phyloP scores from a whole-genome alignment of 306 rosid species.

The Dryas drummondii region DNA sequence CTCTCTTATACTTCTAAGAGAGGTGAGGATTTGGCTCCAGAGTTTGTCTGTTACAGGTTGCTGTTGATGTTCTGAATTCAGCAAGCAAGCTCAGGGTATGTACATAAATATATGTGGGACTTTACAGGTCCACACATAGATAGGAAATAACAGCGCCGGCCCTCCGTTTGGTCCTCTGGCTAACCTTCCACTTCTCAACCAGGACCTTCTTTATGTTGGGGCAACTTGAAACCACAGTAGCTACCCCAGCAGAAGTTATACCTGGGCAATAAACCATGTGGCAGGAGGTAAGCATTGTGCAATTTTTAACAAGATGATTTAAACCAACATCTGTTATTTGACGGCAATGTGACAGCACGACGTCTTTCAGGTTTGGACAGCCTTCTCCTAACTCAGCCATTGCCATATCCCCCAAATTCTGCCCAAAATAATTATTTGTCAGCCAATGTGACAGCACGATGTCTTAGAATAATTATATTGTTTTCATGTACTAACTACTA shows the following conservation, averaged over 20 bases:
- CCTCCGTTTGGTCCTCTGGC: constrained; percentile 78
- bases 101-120: constrained; percentile 11
- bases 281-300: constrained; percentile 73
- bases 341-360: constrained; percentile 86
- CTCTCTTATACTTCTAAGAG: neutral
- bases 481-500: neutral
- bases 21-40: neutral
- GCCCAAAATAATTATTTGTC: constrained; percentile 9
- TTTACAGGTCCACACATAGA: constrained; percentile 74
- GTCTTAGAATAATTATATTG: neutral
- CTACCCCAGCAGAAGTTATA: constrained; percentile 76
- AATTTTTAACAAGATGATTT: constrained; percentile 66
- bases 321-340: constrained; percentile 85
- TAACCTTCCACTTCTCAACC: constrained; percentile 98
- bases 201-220: constrained; percentile 77
- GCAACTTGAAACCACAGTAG: constrained; percentile 83
- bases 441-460: too few species aligned
- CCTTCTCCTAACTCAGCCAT: constrained; percentile 86
- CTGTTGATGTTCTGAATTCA: neutral
- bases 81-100: neutral
- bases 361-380: constrained; percentile 71
- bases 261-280: constrained; percentile 92
- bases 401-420: constrained; percentile 88
- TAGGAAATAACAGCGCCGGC: constrained; percentile 79
- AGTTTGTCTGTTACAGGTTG: neutral